Conservation (phyloP, 2,329 filamentous ascomycete genomes). For the Cercospora sp. region DNA sequence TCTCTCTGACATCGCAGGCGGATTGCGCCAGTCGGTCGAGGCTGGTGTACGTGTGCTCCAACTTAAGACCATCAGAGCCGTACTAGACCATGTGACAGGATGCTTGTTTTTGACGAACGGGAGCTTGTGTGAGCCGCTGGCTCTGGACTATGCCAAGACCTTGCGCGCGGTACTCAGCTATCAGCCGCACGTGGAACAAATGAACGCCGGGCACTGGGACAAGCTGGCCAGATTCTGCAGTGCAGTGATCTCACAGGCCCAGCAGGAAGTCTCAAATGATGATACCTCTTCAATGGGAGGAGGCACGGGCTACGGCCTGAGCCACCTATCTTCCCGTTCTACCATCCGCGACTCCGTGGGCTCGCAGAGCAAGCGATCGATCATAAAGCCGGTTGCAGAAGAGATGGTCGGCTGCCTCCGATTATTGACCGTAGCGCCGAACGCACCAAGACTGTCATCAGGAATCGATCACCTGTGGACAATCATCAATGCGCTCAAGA, state of each 20-base stretch:
- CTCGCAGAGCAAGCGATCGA: conserved; percentile 30
- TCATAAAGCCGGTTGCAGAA: conserved; percentile 32
- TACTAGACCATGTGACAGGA: conserved; percentile 81
- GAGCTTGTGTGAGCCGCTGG: conserved; percentile 67
- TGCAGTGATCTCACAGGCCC: conserved; percentile 52
- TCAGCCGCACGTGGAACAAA: conserved; percentile 70
- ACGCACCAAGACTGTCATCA: conserved; percentile 32
- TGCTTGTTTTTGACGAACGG: conserved; percentile 59
- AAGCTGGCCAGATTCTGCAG: conserved; percentile 70
- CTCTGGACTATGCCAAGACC: conserved; percentile 76
- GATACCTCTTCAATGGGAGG: conserved; percentile 14
- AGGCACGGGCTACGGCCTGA: conserved; percentile 26
- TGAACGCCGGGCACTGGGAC: conserved; percentile 63
- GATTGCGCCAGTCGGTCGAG: conserved; percentile 70
- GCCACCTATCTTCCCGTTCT: conserved; percentile 33
- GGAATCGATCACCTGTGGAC: conserved; percentile 24
- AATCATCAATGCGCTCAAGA: conserved; percentile 55
- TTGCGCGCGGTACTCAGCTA: conserved; percentile 70
- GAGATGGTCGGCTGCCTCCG: conserved; percentile 37
- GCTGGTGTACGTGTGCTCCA: conserved; percentile 64
- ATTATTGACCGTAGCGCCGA: conserved; percentile 35
- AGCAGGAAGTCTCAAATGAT: conserved; percentile 29
- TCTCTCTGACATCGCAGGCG: conserved; percentile 68
- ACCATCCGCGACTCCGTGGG: conserved; percentile 26
- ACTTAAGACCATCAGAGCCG: conserved; percentile 72